phyloP scores from a whole-genome alignment of 768 basidiomycete species.

The Dacryopinax spathularia region DNA sequence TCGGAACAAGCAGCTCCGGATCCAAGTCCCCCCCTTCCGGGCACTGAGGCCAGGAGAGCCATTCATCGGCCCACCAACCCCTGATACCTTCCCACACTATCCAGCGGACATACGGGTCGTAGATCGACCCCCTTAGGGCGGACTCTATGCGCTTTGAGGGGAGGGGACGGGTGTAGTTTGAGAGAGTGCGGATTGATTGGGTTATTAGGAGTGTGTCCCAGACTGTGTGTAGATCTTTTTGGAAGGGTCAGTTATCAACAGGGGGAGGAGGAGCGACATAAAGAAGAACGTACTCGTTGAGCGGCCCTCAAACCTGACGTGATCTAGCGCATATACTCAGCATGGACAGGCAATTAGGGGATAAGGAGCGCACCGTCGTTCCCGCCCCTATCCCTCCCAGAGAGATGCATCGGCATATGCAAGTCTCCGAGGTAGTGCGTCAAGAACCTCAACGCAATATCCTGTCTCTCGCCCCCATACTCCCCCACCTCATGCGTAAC shows the following conservation, averaged over 20 bases:
- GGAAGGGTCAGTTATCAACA: not conserved
- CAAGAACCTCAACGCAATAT: conserved; percentile 81
- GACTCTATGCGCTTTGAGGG: conserved; percentile 52
- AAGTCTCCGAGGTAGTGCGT: conserved; percentile 88
- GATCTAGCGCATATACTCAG: conserved; percentile 24
- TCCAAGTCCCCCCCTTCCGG: conserved; percentile 25
- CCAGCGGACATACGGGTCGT: conserved; percentile 75
- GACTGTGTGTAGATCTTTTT: conserved; percentile 67
- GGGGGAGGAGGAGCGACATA: not conserved
- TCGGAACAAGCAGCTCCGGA: conserved; percentile 1
- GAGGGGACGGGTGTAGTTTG: conserved; percentile 68
- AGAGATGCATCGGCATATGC: conserved; percentile 87
- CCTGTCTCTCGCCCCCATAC: conserved; percentile 35
- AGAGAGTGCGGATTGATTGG: conserved; percentile 59
- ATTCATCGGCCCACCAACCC: conserved; percentile 46
- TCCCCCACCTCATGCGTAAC: conserved; percentile 57
- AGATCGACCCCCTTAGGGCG: conserved; percentile 61
- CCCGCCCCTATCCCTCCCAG: conserved; percentile 75
- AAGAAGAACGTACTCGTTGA: conserved; percentile 43
- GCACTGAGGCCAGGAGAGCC: conserved; percentile 55
- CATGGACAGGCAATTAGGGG: conserved; percentile 12
- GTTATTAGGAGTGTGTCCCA: conserved; percentile 81
- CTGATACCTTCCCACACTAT: conserved; percentile 76
- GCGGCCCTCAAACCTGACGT: conserved; percentile 58
- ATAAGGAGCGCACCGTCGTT: conserved; percentile 41